Evolutionary conservation across 2,329 filamentous ascomycete species (phyloP).

Genomic region (Penicillium sp.): DNA sequence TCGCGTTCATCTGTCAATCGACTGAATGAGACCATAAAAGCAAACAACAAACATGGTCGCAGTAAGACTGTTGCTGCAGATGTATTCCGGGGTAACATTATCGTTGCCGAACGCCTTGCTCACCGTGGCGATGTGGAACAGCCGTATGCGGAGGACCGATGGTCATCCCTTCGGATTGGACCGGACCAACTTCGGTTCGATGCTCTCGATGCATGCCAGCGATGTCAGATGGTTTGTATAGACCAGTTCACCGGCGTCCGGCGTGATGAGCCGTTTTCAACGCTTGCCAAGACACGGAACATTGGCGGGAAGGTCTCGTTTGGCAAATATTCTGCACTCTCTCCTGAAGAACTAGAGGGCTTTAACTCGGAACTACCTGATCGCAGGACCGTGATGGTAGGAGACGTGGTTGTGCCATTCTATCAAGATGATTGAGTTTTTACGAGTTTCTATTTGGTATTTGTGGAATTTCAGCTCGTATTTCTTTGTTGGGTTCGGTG

Average conservation of each 20-base stretch:
- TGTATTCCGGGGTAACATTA: constrained; percentile 85
- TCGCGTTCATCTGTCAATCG: constrained; percentile 74
- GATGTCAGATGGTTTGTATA: constrained; percentile 96
- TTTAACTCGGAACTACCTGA: constrained; percentile 15
- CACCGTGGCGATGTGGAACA: constrained; percentile 46
- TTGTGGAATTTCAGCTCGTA: background rate
- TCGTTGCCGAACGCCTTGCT: constrained; percentile 59
- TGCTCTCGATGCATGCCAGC: constrained; percentile 76
- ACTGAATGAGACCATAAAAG: constrained; percentile 70
- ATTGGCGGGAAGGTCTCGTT: constrained; percentile 85
- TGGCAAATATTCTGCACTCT: constrained; percentile 67
- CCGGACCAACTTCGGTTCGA: constrained; percentile 39
- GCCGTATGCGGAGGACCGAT: constrained; percentile 77
- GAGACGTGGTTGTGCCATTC: constrained; percentile 38
- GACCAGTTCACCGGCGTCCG: constrained; percentile 77
- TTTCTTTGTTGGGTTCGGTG: background rate
- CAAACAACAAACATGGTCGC: constrained; percentile 52
- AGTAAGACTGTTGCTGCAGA: constrained; percentile 63
- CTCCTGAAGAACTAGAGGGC: constrained; percentile 26
- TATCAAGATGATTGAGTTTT: constrained; percentile 21
- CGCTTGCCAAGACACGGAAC: constrained; percentile 79
- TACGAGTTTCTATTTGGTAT: background rate
- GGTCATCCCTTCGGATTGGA: constrained; percentile 68
- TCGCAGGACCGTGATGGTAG: constrained; percentile 37
- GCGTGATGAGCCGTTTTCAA: constrained; percentile 82